Evolutionary conservation across 2,329 filamentous ascomycete species (phyloP).

Genomic region (Cercospora sp.): DNA sequence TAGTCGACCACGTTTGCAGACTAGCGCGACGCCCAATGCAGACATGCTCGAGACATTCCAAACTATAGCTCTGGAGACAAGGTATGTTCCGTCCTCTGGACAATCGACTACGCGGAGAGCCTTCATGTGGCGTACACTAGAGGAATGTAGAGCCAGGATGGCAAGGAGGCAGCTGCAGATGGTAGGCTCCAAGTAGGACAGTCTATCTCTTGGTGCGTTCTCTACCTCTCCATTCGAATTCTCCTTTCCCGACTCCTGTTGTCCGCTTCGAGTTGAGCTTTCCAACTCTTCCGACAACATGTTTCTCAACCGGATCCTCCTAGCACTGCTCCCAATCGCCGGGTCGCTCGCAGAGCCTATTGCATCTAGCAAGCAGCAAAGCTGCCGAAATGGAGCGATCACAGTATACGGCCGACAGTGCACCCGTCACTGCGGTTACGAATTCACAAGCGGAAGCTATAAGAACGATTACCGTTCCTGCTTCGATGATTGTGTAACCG

Average conservation of each 20-base stretch:
- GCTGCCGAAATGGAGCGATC: neutral
- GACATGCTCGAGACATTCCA: neutral
- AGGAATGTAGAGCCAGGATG: neutral
- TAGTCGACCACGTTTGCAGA: neutral
- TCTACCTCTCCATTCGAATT: neutral
- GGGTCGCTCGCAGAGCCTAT: neutral
- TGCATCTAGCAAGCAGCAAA: neutral
- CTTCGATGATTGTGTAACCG: neutral
- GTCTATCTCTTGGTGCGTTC: no score
- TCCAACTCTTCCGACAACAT: neutral
- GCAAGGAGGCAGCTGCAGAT: neutral
- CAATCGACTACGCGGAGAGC: neutral
- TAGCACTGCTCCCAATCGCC: slow-evolving; percentile 2
- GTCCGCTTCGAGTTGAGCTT: neutral
- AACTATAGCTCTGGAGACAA: neutral
- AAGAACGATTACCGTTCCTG: slow-evolving; percentile 11
- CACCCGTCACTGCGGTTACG: slow-evolving; percentile 5
- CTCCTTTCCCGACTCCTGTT: neutral
- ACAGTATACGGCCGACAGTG: slow-evolving; percentile 1
- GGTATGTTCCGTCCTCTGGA: neutral
- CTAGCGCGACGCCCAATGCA: neutral
- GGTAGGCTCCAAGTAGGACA: neutral
- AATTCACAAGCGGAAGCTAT: slow-evolving; percentile 15
- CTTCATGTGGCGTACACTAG: neutral
- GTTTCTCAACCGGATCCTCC: neutral